A percentile compares a stretch with the other conserved stretches of the same genome.
Evolutionary conservation across 2,329 filamentous ascomycete species (phyloP).

Genomic region (Aspergillus sp.): DNA sequence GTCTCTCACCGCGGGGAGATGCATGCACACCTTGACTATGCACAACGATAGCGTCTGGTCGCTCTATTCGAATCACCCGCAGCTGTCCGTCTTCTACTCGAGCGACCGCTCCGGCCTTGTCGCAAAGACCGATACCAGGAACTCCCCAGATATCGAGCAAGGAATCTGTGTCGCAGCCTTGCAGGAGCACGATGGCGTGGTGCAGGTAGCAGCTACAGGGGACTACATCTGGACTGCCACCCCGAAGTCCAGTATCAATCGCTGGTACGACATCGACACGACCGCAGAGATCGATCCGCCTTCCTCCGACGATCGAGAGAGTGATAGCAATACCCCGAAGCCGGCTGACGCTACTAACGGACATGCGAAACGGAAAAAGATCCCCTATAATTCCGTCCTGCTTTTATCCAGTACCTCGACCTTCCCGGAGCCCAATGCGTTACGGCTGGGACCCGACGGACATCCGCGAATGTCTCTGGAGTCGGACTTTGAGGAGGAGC

Average conservation of each 20-base stretch:
- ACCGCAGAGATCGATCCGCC: conserved; percentile 55
- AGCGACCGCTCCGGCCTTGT: conserved; percentile 85
- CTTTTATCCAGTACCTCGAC: conserved; percentile 75
- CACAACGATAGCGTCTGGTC: conserved; percentile 98
- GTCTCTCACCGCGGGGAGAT: conserved; percentile 89
- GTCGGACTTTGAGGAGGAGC: conserved; percentile 42
- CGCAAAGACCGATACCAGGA: conserved; percentile 89
- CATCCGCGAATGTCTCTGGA: conserved; percentile 50
- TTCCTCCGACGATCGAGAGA: conserved; percentile 17
- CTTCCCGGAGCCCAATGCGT: conserved; percentile 59
- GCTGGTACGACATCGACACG: conserved; percentile 82
- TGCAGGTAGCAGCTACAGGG: conserved; percentile 54
- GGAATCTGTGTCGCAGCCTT: conserved; percentile 84
- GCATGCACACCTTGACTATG: conserved; percentile 98
- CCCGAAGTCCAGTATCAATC: conserved; percentile 81
- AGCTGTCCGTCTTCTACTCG: conserved; percentile 86
- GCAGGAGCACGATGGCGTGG: conserved; percentile 71
- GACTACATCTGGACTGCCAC: conserved; percentile 87
- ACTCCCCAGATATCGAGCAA: conserved; percentile 69
- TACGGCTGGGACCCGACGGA: conserved; percentile 41
- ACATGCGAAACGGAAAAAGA: conserved; percentile 42
- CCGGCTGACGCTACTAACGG: conserved; percentile 35
- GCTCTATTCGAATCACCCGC: conserved; percentile 77
- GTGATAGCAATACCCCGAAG: conserved; percentile 27
- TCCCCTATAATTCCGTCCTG: conserved; percentile 69